Percentiles rank a stretch among this genome's conserved stretches.
Evolutionary conservation across 495 filamentous ascomycete genomes (phyloP).

Genomic region (Podospora pseudoanserina): DNA sequence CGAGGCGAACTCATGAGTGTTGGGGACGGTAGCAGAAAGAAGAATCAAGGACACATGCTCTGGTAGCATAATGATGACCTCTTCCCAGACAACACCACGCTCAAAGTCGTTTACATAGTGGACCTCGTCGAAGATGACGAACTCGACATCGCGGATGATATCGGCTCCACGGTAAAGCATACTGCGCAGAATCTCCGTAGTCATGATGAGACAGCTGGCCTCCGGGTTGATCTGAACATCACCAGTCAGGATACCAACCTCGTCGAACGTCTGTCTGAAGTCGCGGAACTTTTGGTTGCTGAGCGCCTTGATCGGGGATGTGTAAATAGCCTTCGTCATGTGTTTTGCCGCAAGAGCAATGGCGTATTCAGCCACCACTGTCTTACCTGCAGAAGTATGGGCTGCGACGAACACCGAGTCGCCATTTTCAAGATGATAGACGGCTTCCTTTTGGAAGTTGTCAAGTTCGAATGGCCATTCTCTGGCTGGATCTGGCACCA

Average conservation of each 20-base stretch:
- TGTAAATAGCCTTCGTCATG: slow-evolving; percentile 99
- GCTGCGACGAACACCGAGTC: slow-evolving; percentile 99
- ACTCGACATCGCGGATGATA: slow-evolving; percentile 94
- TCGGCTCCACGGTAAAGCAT: slow-evolving; percentile 98
- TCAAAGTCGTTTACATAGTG: slow-evolving; percentile 99
- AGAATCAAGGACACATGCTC: slow-evolving; percentile 94
- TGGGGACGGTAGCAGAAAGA: slow-evolving; percentile 93
- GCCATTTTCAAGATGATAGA: slow-evolving; percentile 93
- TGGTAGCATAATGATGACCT: slow-evolving; percentile 99
- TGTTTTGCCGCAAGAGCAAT: slow-evolving; percentile 93
- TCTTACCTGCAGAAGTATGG: slow-evolving; percentile 97
- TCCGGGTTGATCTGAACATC: slow-evolving; percentile 98
- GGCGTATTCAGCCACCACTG: slow-evolving; percentile 95
- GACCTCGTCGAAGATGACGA: slow-evolving; percentile 98
- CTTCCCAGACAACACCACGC: slow-evolving; percentile 97
- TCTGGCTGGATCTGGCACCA: slow-evolving; percentile 93
- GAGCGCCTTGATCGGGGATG: slow-evolving; percentile 95
- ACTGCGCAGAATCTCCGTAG: slow-evolving; percentile 93
- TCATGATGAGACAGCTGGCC: slow-evolving; percentile 98
- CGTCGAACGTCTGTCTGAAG: slow-evolving; percentile 82
- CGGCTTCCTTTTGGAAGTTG: slow-evolving; percentile 96
- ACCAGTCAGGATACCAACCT: slow-evolving; percentile 94
- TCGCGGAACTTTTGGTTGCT: slow-evolving; percentile 99
- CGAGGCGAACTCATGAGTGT: slow-evolving; percentile 95
- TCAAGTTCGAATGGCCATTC: slow-evolving; percentile 97